phyloP scores from a whole-genome alignment of 1,284 basidiomycete species.

The Cryptococcus floricola region DNA sequence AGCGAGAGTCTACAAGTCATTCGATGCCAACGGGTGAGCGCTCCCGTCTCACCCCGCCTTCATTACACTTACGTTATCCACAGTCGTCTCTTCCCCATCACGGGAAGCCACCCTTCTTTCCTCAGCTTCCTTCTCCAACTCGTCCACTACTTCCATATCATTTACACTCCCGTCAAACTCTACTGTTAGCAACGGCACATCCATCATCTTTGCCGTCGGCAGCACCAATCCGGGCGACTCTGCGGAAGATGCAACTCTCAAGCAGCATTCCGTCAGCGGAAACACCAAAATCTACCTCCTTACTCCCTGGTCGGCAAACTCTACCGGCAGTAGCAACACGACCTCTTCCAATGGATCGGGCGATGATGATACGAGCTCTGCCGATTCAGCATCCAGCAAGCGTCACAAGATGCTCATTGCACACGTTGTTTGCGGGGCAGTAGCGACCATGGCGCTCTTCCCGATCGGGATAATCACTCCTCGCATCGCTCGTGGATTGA shows the following conservation, averaged over 20 bases:
- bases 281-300: slow-evolving; percentile 51
- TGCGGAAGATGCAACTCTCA: slow-evolving; percentile 48
- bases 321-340: slow-evolving; percentile 1
- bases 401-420: slow-evolving; percentile 53
- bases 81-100: slow-evolving; percentile 49
- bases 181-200: slow-evolving; percentile 46
- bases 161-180: slow-evolving; percentile 54
- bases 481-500: slow-evolving; percentile 58
- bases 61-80: neutral
- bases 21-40: slow-evolving; percentile 53
- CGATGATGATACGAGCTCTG: neutral
- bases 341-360: neutral
- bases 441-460: slow-evolving; percentile 60
- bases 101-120: slow-evolving; percentile 51
- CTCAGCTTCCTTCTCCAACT: slow-evolving; percentile 43
- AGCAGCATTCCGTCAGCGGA: slow-evolving; percentile 52
- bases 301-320: slow-evolving; percentile 25
- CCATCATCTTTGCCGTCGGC: slow-evolving; percentile 56
- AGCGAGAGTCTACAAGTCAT: slow-evolving; percentile 54
- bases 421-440: slow-evolving; percentile 56
- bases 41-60: neutral
- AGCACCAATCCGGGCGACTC: slow-evolving; percentile 50
- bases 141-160: slow-evolving; percentile 39
- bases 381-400: neutral
- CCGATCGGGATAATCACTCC: slow-evolving; percentile 60